phyloP scores from a whole-genome alignment of 2,329 filamentous ascomycete genomes.

The Hymenotorrendiella dingleyae region DNA sequence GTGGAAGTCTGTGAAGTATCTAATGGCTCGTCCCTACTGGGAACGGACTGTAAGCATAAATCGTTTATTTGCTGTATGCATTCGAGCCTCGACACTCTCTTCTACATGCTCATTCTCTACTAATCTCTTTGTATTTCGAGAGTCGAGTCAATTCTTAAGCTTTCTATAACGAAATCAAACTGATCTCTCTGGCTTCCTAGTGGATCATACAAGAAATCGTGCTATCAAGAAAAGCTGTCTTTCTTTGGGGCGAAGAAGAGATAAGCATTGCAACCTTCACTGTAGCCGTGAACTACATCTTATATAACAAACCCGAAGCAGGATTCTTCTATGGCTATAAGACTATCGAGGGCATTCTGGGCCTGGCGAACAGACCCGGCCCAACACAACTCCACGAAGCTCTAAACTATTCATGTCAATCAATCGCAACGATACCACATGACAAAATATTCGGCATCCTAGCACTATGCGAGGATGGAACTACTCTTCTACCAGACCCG shows the following conservation, averaged over 20 bases:
- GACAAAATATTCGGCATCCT: slow-evolving; percentile 1
- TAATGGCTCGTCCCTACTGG: background rate
- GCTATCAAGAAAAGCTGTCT: background rate
- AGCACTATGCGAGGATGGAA: background rate
- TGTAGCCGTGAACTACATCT: background rate
- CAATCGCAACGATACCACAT: background rate
- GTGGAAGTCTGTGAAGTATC: background rate
- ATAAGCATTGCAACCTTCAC: background rate
- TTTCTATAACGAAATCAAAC: background rate
- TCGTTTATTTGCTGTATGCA: too few species aligned
- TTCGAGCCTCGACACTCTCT: too few species aligned
- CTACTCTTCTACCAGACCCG: background rate
- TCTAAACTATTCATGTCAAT: background rate
- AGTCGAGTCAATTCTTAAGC: too few species aligned
- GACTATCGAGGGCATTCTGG: background rate
- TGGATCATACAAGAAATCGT: slow-evolving; percentile 1
- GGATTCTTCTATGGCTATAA: background rate
- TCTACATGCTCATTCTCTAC: too few species aligned
- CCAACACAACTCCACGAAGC: background rate
- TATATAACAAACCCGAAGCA: background rate
- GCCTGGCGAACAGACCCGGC: background rate
- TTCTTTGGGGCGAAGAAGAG: background rate
- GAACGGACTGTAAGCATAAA: too few species aligned
- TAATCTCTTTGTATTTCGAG: too few species aligned
- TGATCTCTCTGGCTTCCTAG: too few species aligned